Evolutionary conservation across 495 filamentous ascomycete genomes (phyloP).

Genomic region (Annulohypoxylon nitens): DNA sequence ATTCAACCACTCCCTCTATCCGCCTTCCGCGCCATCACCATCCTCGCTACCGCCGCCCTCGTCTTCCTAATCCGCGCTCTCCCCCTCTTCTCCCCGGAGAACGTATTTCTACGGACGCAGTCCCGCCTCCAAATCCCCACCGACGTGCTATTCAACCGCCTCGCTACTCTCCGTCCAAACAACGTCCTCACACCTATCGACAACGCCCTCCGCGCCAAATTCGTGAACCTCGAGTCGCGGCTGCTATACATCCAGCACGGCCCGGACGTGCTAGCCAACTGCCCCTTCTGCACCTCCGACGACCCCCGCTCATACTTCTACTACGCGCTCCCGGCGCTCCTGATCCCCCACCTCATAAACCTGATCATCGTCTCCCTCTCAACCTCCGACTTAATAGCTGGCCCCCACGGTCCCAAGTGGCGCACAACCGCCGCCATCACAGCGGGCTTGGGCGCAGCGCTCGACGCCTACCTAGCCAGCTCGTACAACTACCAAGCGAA

Average conservation of each 20-base stretch:
- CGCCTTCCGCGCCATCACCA: constrained; percentile 65
- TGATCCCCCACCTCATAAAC: constrained; percentile 83
- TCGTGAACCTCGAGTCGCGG: constrained; percentile 76
- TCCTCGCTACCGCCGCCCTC: constrained; percentile 70
- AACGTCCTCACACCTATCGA: constrained; percentile 70
- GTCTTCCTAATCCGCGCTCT: constrained; percentile 73
- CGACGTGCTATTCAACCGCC: constrained; percentile 86
- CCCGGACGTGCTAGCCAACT: constrained; percentile 75
- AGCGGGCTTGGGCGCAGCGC: constrained; percentile 67
- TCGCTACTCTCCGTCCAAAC: constrained; percentile 70
- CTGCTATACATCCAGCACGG: constrained; percentile 88
- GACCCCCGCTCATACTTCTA: constrained; percentile 78
- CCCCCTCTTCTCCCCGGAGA: constrained; percentile 78
- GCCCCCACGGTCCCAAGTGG: constrained; percentile 71
- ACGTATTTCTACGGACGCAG: constrained; percentile 82
- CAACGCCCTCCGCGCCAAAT: constrained; percentile 71
- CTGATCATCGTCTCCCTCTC: constrained; percentile 73
- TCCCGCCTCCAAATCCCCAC: constrained; percentile 86
- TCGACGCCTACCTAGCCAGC: constrained; percentile 72
- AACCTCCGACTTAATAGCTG: constrained; percentile 68
- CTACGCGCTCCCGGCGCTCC: constrained; percentile 81
- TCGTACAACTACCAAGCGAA: constrained; percentile 74
- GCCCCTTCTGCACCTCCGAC: constrained; percentile 85
- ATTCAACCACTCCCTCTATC: constrained; percentile 70
- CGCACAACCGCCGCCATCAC: constrained; percentile 75